phyloP scores from a whole-genome alignment of 768 basidiomycete species.

The Phlegmacium glaucopus region DNA sequence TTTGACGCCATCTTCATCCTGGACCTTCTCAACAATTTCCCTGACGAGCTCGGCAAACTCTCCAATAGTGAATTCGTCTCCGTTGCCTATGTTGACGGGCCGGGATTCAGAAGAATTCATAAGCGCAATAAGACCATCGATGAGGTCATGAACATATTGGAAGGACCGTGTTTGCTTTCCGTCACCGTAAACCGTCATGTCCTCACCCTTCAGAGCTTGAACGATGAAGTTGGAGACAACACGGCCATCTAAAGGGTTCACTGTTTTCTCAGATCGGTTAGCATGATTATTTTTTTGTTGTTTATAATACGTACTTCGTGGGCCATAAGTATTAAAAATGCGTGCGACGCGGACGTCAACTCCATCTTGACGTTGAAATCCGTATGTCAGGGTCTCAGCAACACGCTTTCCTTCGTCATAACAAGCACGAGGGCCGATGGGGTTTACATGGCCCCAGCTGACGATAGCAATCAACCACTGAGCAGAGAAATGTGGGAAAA shows the following conservation, averaged over 20 bases:
- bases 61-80: constrained; percentile 93
- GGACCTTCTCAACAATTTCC: constrained; percentile 90
- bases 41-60: constrained; percentile 93
- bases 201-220: constrained; percentile 92
- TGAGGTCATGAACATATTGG: constrained; percentile 97
- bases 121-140: constrained; percentile 87
- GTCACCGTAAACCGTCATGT: constrained; percentile 97
- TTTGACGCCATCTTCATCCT: constrained; percentile 71
- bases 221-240: constrained; percentile 99
- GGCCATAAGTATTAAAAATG: constrained; percentile 97
- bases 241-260: constrained; percentile 96
- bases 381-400: constrained; percentile 96
- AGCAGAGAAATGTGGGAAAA: not conserved
- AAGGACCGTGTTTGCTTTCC: constrained; percentile 92
- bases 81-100: constrained; percentile 95
- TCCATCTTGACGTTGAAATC: constrained; percentile 90
- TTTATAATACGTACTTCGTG: constrained; percentile 54
- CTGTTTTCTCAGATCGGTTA: constrained; percentile 32
- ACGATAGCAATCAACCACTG: constrained; percentile 12
- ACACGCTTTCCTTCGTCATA: constrained; percentile 99
- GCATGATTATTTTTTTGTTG: not conserved
- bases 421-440: constrained; percentile 97
- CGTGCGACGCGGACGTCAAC: constrained; percentile 97
- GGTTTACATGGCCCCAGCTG: constrained; percentile 98
- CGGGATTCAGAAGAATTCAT: constrained; percentile 95